Conservation (phyloP, 352 stramenopile species). For the Globisporangium carolinianum region DNA sequence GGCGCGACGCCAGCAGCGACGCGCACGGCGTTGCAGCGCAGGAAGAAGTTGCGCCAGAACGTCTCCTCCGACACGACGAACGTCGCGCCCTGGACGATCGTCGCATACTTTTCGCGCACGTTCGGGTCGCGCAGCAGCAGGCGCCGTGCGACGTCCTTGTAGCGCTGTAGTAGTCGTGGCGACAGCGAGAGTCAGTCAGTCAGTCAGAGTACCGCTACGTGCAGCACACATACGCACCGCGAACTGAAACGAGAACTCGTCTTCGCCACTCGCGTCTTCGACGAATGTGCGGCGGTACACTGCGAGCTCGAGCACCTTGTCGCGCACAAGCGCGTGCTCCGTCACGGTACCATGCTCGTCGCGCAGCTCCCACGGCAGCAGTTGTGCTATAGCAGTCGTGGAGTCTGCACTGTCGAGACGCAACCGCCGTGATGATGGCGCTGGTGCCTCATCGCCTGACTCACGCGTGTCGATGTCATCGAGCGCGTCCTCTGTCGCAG, state of each 20-base stretch:
- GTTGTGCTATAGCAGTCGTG: conserved; percentile 2
- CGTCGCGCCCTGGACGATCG: conserved; percentile 28
- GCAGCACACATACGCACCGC: conserved; percentile 10
- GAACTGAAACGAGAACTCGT: conserved; percentile 59
- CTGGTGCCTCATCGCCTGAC: background rate
- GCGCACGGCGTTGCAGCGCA: conserved; percentile 54
- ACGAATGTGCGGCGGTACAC: conserved; percentile 60
- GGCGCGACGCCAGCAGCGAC: conserved; percentile 26
- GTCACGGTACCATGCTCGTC: conserved; percentile 24
- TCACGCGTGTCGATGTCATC: conserved; percentile 2
- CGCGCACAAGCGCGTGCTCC: conserved; percentile 30
- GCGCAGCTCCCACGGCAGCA: conserved; percentile 48
- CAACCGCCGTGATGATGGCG: background rate
- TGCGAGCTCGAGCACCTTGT: conserved; percentile 54
- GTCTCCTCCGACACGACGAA: conserved; percentile 39
- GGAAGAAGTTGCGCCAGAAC: conserved; percentile 73
- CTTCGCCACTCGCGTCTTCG: conserved; percentile 45
- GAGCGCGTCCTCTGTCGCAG: conserved; percentile 5
- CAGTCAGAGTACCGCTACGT: background rate
- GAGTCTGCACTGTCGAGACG: conserved; percentile 6
- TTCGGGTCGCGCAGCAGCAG: conserved; percentile 51
- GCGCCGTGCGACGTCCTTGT: conserved; percentile 38
- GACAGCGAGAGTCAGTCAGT: too few relatives aligned
- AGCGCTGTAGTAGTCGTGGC: conserved; percentile 11
- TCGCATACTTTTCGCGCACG: conserved; percentile 50